Evolutionary conservation across 1,284 basidiomycete species (phyloP), one percentile per base, ranked within the genome.

Genomic region (Vanrija humicola): DNA sequence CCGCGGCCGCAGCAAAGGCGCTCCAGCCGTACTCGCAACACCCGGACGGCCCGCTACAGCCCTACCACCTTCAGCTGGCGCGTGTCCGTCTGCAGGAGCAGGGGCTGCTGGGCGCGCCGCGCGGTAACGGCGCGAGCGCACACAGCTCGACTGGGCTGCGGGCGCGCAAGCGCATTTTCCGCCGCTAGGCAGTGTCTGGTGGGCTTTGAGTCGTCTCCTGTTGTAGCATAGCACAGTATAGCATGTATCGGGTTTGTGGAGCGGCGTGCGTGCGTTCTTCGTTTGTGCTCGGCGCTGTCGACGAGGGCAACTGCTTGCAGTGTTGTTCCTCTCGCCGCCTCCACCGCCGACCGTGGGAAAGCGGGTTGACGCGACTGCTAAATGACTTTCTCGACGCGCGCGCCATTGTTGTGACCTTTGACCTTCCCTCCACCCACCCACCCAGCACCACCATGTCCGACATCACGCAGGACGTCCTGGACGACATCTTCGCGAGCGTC

Each of bases 11-110:
- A 64, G 67, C 65, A 6, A 59, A 59, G 29, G 64, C 65, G 42
- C 53, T 74, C 15, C 72, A 74, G 57, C 61, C 65, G 9, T 52
- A 66, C 46, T 62, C 67, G 2, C 55, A 62, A 3, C 55, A 69
- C 42, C 67, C 69, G 14, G 64, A 47, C 3, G 73, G 71, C 6
- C 68, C 71, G 1, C 53, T 75, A 16, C 63, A 56, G 34, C 70
- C 73, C 19, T 68, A 73, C 58, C 73, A 72, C 46, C 68, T 75
- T 16, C 65, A 67, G 48, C 43, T 72, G n/a, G 73, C 73, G 1
- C 62, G 64, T 21, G 39, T 61, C 40, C 52, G 61, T 4, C 55
- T 73, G 21, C 69, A 72, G 54, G 61, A 70, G 50, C 43, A 52
- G 19, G 69, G 69, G 0, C 15, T 74, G 39, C n/a, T 67, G 8